Conservation (phyloP, 345 rosid genomes). For the Linum trigynum region DNA sequence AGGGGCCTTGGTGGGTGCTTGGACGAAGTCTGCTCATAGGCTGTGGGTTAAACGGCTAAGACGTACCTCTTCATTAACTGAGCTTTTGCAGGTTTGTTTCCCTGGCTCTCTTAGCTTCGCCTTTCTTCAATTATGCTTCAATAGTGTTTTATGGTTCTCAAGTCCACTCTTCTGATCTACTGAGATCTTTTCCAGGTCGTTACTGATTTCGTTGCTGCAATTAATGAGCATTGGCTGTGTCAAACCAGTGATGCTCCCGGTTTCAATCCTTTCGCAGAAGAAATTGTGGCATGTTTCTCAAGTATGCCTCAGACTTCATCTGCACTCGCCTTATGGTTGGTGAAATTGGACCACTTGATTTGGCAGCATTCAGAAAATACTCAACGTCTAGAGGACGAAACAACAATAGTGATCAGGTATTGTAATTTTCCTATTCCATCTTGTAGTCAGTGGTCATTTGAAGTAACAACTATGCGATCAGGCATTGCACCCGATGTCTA, state of each 20-base stretch:
- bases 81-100: constrained; percentile 62
- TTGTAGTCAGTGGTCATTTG: too few species aligned
- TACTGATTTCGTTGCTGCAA: constrained; percentile 79
- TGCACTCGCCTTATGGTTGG: constrained; percentile 88
- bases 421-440: too few species aligned
- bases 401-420: neutral
- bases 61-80: constrained; percentile 70
- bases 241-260: constrained; percentile 28
- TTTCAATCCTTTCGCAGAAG: constrained; percentile 37
- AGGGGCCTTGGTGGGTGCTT: constrained; percentile 81
- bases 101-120: too few species aligned
- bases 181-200: constrained; percentile 46
- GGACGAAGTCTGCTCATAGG: constrained; percentile 86
- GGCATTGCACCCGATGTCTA: too few species aligned
- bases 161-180: neutral
- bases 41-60: constrained; percentile 87
- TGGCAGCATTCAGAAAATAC: constrained; percentile 39
- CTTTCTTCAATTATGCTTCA: neutral
- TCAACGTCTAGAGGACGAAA: constrained; percentile 19
- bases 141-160: neutral
- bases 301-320: constrained; percentile 79
- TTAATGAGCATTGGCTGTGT: constrained; percentile 71
- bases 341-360: constrained; percentile 62
- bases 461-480: too few species aligned
- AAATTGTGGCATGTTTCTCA: constrained; percentile 52